Evolutionary conservation across 2,329 filamentous ascomycete genomes (phyloP).

Genomic region (Ascochyta viciae-villosae): DNA sequence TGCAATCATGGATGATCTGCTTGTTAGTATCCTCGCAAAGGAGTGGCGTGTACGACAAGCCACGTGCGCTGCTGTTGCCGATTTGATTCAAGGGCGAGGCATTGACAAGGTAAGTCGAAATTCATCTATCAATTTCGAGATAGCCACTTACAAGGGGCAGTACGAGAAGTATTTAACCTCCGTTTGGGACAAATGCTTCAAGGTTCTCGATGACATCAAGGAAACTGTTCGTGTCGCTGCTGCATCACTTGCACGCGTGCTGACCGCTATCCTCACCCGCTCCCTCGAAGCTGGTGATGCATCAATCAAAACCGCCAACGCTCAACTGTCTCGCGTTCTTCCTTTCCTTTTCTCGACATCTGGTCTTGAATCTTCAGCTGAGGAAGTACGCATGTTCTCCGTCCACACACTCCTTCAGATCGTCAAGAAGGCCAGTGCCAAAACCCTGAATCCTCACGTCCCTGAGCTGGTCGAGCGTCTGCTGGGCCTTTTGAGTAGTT

Average conservation of each 20-base stretch:
- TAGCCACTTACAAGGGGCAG: constrained; percentile 42
- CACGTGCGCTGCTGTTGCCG: constrained; percentile 86
- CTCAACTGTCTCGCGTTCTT: constrained; percentile 84
- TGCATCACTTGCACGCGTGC: constrained; percentile 78
- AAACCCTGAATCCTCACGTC: constrained; percentile 78
- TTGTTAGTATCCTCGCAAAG: constrained; percentile 84
- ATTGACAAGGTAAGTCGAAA: constrained; percentile 49
- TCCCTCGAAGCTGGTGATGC: constrained; percentile 81
- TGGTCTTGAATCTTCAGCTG: constrained; percentile 84
- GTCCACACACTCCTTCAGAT: constrained; percentile 83
- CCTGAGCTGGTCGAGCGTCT: constrained; percentile 82
- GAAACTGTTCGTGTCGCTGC: constrained; percentile 84
- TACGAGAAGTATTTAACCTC: constrained; percentile 86
- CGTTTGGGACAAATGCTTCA: constrained; percentile 86
- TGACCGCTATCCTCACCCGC: constrained; percentile 85
- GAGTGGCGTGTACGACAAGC: constrained; percentile 96
- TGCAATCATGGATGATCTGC: constrained; percentile 83
- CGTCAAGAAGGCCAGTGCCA: constrained; percentile 83
- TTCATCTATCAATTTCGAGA: background rate
- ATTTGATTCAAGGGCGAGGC: constrained; percentile 82
- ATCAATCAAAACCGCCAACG: constrained; percentile 69
- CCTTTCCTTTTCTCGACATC: constrained; percentile 90
- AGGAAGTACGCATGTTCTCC: constrained; percentile 86
- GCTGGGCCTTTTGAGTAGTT: constrained; percentile 80
- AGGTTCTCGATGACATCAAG: constrained; percentile 96